Evolutionary conservation across 129 eudicot genomes (phyloP).

Genomic region (Ambrosia artemisiifolia): DNA sequence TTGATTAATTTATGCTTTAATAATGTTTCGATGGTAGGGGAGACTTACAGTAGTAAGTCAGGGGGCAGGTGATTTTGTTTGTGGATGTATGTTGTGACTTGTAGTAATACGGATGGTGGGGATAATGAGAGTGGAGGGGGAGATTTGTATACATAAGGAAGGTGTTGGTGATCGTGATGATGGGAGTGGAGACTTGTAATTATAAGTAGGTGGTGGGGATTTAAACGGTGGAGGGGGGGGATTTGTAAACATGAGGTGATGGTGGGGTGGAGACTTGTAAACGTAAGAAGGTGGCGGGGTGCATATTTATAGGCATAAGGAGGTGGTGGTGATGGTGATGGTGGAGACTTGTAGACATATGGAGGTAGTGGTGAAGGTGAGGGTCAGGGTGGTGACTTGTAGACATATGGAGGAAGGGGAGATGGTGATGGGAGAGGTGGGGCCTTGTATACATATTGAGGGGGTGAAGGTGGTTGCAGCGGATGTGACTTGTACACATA

Average conservation of each 20-base stretch:
- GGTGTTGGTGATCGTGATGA: too few relatives aligned
- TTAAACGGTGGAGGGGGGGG: too few relatives aligned
- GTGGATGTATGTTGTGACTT: constrained; percentile 17
- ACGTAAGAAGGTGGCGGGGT: too few relatives aligned
- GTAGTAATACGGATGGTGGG: not conserved
- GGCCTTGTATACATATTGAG: constrained; percentile 11
- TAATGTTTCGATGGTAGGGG: constrained; percentile 18
- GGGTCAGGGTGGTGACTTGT: too few relatives aligned
- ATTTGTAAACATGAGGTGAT: too few relatives aligned
- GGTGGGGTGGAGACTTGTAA: too few relatives aligned
- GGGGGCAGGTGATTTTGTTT: constrained; percentile 3
- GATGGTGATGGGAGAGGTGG: constrained; percentile 7
- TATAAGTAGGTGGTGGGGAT: too few relatives aligned
- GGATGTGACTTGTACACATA: constrained; percentile 1
- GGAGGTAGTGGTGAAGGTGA: constrained; percentile 8
- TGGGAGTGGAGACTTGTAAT: too few relatives aligned
- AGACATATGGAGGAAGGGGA: not conserved
- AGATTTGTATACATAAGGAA: constrained; percentile 14
- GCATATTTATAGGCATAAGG: too few relatives aligned
- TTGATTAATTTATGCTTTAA: not conserved
- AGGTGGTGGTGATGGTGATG: constrained; percentile 13
- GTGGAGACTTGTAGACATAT: constrained; percentile 10
- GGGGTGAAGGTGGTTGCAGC: not conserved
- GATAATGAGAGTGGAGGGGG: not conserved
- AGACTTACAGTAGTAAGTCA: constrained; percentile 18